These are phyloP conservation scores for Haplosporangium sp. DNA, from an alignment of 371 early-diverging fungal species.

Conservation along the genomic window DNA sequence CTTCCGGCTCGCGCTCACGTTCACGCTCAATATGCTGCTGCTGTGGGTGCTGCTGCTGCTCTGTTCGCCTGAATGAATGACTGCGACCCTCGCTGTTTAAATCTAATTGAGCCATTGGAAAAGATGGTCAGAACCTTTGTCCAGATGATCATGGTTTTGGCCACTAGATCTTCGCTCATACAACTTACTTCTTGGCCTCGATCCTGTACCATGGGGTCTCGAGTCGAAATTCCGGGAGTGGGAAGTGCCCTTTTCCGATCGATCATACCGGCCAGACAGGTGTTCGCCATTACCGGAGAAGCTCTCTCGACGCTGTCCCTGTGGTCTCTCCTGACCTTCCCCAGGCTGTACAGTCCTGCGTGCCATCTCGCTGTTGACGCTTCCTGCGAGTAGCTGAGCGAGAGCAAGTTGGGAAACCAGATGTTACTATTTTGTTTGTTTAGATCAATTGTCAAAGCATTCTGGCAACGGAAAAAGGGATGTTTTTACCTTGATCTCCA, in stretches of 20 bases:
- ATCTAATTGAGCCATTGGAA: slow-evolving; percentile 23
- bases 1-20: slow-evolving; percentile 38
- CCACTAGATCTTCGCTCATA: too few species aligned
- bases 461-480: slow-evolving; percentile 5
- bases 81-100: slow-evolving; percentile 38
- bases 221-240: slow-evolving; percentile 36
- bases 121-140: background rate
- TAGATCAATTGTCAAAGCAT: background rate
- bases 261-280: slow-evolving; percentile 33
- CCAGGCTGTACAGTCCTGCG: slow-evolving; percentile 40
- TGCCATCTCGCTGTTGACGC: slow-evolving; percentile 53
- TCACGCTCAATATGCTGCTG: slow-evolving; percentile 13
- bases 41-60: slow-evolving; percentile 12
- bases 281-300: slow-evolving; percentile 39
- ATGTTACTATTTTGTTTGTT: slow-evolving; percentile 49
- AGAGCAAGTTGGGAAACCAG: background rate
- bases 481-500: slow-evolving; percentile 73
- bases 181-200: slow-evolving; percentile 41
- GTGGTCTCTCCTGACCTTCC: slow-evolving; percentile 39
- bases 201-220: slow-evolving; percentile 32
- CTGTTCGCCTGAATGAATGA: slow-evolving; percentile 22
- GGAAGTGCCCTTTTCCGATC: slow-evolving; percentile 38
- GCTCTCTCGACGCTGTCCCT: slow-evolving; percentile 49
- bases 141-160: background rate
- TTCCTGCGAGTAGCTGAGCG: slow-evolving; percentile 49